These are phyloP conservation scores for Schoenoplectus tabernaemontani DNA, from an alignment of 202 grass and related monocot genomes.

Conservation along the genomic window DNA sequence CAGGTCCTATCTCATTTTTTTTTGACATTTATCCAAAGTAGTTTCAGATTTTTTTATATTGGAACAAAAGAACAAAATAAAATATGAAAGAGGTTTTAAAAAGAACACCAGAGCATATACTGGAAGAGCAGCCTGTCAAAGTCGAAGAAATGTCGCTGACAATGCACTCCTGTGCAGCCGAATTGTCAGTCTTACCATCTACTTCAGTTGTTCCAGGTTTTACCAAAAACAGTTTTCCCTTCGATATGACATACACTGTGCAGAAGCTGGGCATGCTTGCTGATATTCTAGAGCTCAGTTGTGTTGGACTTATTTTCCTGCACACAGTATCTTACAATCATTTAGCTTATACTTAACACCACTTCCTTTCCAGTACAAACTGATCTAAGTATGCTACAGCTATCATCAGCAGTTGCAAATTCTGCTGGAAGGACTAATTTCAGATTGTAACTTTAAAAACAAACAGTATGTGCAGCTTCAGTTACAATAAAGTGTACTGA, in stretches of 20 bases:
- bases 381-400: not conserved
- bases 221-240: conserved; percentile 80
- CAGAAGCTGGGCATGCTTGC: conserved; percentile 73
- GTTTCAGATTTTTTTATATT: not conserved
- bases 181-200: conserved; percentile 16
- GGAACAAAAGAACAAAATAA: not conserved
- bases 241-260: conserved; percentile 66
- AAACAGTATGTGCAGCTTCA: not conserved
- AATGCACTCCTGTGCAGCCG: conserved; percentile 25
- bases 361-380: not conserved
- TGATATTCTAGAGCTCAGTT: conserved; percentile 62
- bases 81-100: not conserved
- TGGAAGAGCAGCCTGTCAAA: conserved; percentile 40
- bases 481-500: not conserved
- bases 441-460: not conserved
- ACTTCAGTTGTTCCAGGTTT: conserved; percentile 36
- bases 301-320: conserved; percentile 67
- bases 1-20: not conserved
- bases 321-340: conserved; percentile 5
- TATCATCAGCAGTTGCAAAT: not conserved
- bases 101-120: conserved; percentile 46
- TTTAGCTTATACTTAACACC: not conserved
- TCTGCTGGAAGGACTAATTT: not conserved
- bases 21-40: not conserved
- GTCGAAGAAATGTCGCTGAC: conserved; percentile 43